Base-by-base conservation (phyloP, 176 grass and related monocot species). In the Lolium perenne region DNA sequence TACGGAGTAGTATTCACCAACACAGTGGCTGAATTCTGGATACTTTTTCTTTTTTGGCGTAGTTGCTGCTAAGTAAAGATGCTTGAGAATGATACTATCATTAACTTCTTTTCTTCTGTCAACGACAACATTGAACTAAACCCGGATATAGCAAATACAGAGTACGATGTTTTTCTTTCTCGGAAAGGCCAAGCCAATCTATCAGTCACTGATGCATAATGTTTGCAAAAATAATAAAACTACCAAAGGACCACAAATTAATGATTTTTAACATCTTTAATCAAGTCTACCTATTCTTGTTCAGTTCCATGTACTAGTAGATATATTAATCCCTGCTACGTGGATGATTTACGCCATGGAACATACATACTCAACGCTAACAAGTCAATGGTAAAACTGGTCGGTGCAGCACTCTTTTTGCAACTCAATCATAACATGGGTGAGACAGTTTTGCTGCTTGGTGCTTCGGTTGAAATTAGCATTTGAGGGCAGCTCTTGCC, bases 401-500 rank as follows among this genome's bases (percentile, higher is more conserved):
- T 35, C 1, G 32, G 2, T 23, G 53, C 53, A 80, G 29, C 15
- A 29, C 8, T 59, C 23, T 57, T n/a, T 49, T 13, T 80, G 47
- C 51, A 32, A 10, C 64, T 84, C 51, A 54, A 62, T 55, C 53
- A 50, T 77, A 54, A 45, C 40, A 69, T 54, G 53, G 43, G 66
- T 59, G 53, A 87, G 38, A 48, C 5, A 43, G 22, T 49, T 68
- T 73, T 65, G 49, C 75, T 84, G 80, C 2, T 62, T 47, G 35
- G 23, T 32, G 60, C 15, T 55, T 89, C 7, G 18, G 48, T 69
- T 50, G 71, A 85, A 85, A 89, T 93, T 79, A 97, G 76, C 82
- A 94, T 82, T 86, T 92, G 40, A 98, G 78, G 70, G 93, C 97
- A 86, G 90, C 87, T 86, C 76, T 95, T 76, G 97, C 94, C 97